Base-by-base conservation (phyloP, 352 stramenopile species). In the Phytophthora tubulina region DNA sequence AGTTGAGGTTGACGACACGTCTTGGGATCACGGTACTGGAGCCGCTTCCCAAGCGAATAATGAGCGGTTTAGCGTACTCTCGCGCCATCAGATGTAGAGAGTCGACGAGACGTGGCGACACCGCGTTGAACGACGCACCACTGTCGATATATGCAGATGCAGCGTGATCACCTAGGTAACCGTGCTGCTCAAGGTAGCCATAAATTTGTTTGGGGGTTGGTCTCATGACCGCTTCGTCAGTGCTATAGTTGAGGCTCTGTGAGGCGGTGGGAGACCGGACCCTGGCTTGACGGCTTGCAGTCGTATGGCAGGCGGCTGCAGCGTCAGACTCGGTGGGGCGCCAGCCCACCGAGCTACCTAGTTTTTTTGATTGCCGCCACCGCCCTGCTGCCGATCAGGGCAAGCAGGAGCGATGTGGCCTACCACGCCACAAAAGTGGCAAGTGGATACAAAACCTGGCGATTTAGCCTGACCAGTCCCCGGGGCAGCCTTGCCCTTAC, bases 91-190 rank as follows among this genome's bases (percentile, higher is more conserved):
- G 39, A 10, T 66, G 17, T 4, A 46, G 30, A 44, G 7, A 15
- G 5, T 41, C 35, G 15, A 66, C 46, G 15, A 58, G 46, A 17
- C 31, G 45, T 14, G 45, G 46, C n/a, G 46, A 41, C 31, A 66
- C 3, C 6, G 59, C 59, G n/a, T 67, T 59, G 17, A 59, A 52
- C 6, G 15, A 67, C 15, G 36, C 59, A 35, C 48, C 59, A 44
- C 46, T 38, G 15, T 59, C 48, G 48, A 67, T 50, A 67, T 59
- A 59, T 17, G 59, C 6, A 15, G 48, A 58, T 8, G 30, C 48
- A 44, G 35, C 35, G 11, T 44, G 48, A 6, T 38, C 30, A 27
- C 6, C 35, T 2, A 54, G 3, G 17, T 41, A 27, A 39, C 54
- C 54, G 31, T 49, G 17, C 21, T 56, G 45, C 33, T 65, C 45